These are phyloP conservation scores for Penicillium sp. DNA, from an alignment of 2,329 filamentous ascomycete genomes.

Conservation along the genomic window DNA sequence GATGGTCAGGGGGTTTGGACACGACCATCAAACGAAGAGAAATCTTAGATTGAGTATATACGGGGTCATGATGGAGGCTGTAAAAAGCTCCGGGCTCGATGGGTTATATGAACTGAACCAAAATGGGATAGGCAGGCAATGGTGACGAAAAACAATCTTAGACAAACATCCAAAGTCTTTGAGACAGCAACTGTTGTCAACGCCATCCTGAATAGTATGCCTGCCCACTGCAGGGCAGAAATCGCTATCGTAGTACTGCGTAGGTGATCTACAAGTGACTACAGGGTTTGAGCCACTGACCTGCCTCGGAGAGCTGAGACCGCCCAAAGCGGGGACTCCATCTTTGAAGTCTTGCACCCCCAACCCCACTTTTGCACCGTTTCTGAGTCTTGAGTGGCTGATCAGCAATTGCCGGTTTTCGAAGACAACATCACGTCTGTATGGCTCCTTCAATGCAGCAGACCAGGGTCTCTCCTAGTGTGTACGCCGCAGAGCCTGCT, in stretches of 20 bases:
- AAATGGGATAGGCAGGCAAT: background rate
- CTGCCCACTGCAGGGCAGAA: too few relatives aligned
- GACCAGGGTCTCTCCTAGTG: conserved; percentile 25
- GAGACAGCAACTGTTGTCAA: too few relatives aligned
- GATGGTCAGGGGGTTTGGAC: conserved; percentile 39
- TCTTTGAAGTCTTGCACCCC: background rate
- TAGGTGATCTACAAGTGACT: too few relatives aligned
- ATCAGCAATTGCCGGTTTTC: background rate
- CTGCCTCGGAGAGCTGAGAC: background rate
- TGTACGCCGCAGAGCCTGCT: conserved; percentile 38
- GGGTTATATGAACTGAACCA: background rate
- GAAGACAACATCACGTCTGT: background rate
- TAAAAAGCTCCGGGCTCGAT: background rate
- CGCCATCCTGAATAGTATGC: too few relatives aligned
- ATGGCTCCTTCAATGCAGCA: background rate
- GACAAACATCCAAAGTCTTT: too few relatives aligned
- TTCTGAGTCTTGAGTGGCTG: background rate
- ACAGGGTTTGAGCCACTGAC: background rate
- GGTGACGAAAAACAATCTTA: background rate
- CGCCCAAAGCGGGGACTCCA: conserved; percentile 9
- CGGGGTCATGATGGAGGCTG: background rate
- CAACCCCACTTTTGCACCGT: background rate
- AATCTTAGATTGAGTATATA: background rate
- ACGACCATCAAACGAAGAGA: conserved; percentile 5
- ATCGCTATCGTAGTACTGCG: too few relatives aligned